Base-by-base conservation (phyloP, 768 basidiomycete species). In the Mycena amicta region DNA sequence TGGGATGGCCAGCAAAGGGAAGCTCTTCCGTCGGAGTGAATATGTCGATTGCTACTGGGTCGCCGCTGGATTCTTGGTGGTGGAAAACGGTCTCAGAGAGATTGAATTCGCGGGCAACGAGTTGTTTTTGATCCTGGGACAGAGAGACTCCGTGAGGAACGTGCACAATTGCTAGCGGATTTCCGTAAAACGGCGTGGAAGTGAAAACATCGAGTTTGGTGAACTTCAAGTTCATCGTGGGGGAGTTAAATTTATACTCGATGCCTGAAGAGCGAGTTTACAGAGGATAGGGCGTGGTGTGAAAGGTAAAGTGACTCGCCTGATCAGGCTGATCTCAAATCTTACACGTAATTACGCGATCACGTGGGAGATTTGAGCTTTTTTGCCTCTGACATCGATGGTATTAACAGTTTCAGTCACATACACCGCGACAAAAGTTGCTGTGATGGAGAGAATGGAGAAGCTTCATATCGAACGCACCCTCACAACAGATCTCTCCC, bases 41-140 rank as follows among this genome's bases (percentile, higher is more conserved):
- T 50, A 80, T 80, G 45, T 80, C 75, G 56, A 78, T 75, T 12
- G 57, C 63, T 27, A 72, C 63, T 0, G 64, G 4, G 12, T 51
- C 59, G 29, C 67, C 65, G 15, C 60, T 55, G 16, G 61, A 12
- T 30, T 60, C 51, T 20, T 53, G 59, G 59, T 80, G 77, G 2
- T 77, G 68, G 63, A 80, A 80, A 28, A 80, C 77, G 0, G 80
- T 81, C 50, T 81, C 80, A 3, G 80, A 78, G 53, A 80, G 71
- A 60, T 82, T 80, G 68, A 82, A 82, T 59, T 81, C 80, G 25
- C 73, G 70, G 3, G 80, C 79, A 53, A 80, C 75, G 13, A 57
- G 68, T 53, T 78, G 78, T 57, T 80, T 80, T 54, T 77, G 71
- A 4, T 60, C 45, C 53, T 77, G 77, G 2, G 76, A 61, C 22